Conservation (phyloP, 2,329 filamentous ascomycete species). For the Fusarium pseudoanthophilum region DNA sequence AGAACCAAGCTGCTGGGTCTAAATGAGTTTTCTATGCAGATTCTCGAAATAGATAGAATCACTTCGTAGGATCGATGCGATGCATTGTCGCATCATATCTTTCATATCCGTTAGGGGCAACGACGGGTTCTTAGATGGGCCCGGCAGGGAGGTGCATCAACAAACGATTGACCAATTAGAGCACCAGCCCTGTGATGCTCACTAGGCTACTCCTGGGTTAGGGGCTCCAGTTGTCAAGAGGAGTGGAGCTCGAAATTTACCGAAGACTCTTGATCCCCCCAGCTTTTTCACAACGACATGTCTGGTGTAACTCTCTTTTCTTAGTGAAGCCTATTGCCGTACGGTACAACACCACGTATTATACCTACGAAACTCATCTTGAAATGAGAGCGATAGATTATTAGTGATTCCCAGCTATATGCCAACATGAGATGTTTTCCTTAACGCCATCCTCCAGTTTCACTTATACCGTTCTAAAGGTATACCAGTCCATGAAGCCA, state of each 20-base stretch:
- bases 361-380: neutral
- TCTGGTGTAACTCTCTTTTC: neutral
- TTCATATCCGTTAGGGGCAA: neutral
- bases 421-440: neutral
- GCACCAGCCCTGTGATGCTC: neutral
- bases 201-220: neutral
- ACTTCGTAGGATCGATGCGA: neutral
- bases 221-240: neutral
- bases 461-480: neutral
- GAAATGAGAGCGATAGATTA: neutral
- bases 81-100: neutral
- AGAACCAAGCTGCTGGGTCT: neutral
- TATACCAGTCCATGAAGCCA: neutral
- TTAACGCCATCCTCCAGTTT: neutral
- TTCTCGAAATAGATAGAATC: neutral
- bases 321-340: neutral
- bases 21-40: neutral
- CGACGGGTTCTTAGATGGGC: neutral
- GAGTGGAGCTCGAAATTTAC: conserved; percentile 22
- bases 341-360: neutral
- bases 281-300: conserved; percentile 30
- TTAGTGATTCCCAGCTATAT: neutral
- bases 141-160: neutral
- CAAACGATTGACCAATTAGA: neutral
- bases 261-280: conserved; percentile 29